Conservation (phyloP, 169 alveolate species). For the Toxoplasma gondii region DNA sequence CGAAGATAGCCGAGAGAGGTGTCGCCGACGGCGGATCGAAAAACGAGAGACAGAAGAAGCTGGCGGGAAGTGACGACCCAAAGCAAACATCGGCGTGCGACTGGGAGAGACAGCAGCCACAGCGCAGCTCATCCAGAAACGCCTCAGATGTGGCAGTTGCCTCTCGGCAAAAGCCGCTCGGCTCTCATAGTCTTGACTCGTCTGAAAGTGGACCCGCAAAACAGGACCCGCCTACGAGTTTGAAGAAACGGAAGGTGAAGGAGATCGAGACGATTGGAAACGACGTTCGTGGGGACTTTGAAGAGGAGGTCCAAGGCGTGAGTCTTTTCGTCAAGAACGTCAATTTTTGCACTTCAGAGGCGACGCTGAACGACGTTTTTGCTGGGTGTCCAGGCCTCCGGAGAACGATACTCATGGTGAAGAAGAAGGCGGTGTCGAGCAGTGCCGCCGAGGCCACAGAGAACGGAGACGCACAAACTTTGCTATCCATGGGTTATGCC, state of each 20-base stretch:
- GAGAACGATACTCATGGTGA: slow-evolving; percentile 38
- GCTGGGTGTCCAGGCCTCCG: slow-evolving; percentile 38
- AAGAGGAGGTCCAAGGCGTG: slow-evolving; percentile 40
- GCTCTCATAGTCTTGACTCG: background rate
- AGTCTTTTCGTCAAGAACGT: slow-evolving; percentile 91
- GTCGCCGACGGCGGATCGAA: background rate
- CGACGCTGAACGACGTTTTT: slow-evolving; percentile 57
- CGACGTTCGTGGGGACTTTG: slow-evolving; percentile 65
- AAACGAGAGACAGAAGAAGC: background rate
- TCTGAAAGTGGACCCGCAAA: background rate
- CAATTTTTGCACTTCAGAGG: slow-evolving; percentile 88
- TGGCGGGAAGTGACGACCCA: background rate
- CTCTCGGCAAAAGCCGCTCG: background rate
- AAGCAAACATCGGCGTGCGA: background rate
- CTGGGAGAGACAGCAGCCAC: background rate
- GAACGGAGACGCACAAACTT: slow-evolving; percentile 43
- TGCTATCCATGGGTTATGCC: slow-evolving; percentile 90
- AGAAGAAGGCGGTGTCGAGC: slow-evolving; percentile 48
- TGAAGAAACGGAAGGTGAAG: background rate
- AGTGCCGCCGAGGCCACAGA: background rate
- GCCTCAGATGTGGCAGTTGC: background rate
- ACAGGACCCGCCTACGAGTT: background rate
- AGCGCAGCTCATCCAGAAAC: background rate
- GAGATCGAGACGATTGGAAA: background rate
- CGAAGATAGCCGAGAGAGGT: background rate